Percentiles rank a stretch among this genome's conserved stretches.
phyloP scores from a whole-genome alignment of 2,329 filamentous ascomycete genomes.

The Spiromastix sp. region DNA sequence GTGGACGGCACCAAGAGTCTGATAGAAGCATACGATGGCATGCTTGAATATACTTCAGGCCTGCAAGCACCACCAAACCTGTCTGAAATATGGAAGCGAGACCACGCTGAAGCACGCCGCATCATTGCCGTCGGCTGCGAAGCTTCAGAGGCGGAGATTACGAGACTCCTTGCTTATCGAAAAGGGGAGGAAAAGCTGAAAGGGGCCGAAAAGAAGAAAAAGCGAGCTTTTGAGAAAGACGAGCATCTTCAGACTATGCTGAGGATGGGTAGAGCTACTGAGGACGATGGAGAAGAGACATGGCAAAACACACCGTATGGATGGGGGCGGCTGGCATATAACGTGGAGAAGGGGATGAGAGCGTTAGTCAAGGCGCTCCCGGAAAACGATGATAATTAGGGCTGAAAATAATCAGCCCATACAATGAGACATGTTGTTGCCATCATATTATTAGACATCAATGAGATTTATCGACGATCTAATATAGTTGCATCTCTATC shows the following conservation, averaged over 20 bases:
- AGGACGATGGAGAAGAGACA: not conserved
- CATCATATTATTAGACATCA: no score
- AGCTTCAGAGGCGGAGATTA: constrained; percentile 10
- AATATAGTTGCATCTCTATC: no score
- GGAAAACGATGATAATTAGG: not conserved
- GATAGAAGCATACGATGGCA: constrained; percentile 7
- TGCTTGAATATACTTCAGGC: constrained; percentile 5
- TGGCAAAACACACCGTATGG: constrained; percentile 5
- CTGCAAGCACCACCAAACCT: constrained; percentile 7
- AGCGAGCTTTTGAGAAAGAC: constrained; percentile 8
- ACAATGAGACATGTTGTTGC: no score
- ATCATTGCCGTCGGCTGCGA: constrained; percentile 10
- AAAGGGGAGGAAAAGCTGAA: constrained; percentile 1
- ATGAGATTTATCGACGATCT: no score
- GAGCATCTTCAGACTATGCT: constrained; percentile 13
- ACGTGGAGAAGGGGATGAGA: constrained; percentile 10
- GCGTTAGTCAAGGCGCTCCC: constrained; percentile 10
- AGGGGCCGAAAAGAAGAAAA: constrained; percentile 1
- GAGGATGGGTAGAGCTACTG: constrained; percentile 10
- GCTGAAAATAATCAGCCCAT: no score
- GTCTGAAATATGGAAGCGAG: constrained; percentile 7
- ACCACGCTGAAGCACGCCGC: constrained; percentile 11
- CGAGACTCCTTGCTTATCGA: constrained; percentile 6
- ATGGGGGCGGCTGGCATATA: constrained; percentile 12
- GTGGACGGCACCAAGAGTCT: constrained; percentile 7